A percentile compares a stretch with the other conserved stretches of the same genome.
These are phyloP conservation scores for Platismatia glauca DNA, from an alignment of 495 filamentous ascomycete species.

Conservation along the genomic window DNA sequence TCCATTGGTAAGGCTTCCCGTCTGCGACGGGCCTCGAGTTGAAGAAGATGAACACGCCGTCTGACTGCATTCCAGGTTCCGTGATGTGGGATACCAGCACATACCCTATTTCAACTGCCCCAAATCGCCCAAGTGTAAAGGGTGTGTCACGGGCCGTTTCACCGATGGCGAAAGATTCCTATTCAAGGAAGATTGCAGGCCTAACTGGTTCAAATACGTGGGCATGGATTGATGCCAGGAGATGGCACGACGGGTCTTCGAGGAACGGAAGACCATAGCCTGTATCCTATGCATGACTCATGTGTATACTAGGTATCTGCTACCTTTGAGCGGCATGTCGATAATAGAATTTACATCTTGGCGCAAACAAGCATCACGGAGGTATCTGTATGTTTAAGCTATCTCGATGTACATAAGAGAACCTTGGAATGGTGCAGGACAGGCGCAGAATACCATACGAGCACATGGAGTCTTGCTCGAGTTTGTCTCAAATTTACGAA, in stretches of 20 bases:
- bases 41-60: not conserved
- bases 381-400: not conserved
- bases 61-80: slow-evolving; percentile 59
- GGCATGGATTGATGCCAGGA: slow-evolving; percentile 53
- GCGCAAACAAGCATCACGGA: not conserved
- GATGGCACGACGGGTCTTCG: not conserved
- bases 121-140: slow-evolving; percentile 87
- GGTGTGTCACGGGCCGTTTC: slow-evolving; percentile 75
- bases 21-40: not conserved
- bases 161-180: slow-evolving; percentile 81
- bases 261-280: not conserved
- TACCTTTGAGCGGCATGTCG: not conserved
- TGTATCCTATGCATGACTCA: not conserved
- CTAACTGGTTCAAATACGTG: slow-evolving; percentile 92
- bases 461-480: not conserved
- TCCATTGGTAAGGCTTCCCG: slow-evolving; percentile 72
- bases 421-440: not conserved
- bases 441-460: not conserved
- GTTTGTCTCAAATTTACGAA: not conserved
- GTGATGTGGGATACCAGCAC: slow-evolving; percentile 97
- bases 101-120: slow-evolving; percentile 99
- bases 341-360: not conserved
- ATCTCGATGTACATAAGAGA: not conserved
- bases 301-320: not conserved
- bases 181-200: slow-evolving; percentile 86